Base-by-base conservation (phyloP, 2,329 filamentous ascomycete genomes). In the Camptophora hylomeconis region DNA sequence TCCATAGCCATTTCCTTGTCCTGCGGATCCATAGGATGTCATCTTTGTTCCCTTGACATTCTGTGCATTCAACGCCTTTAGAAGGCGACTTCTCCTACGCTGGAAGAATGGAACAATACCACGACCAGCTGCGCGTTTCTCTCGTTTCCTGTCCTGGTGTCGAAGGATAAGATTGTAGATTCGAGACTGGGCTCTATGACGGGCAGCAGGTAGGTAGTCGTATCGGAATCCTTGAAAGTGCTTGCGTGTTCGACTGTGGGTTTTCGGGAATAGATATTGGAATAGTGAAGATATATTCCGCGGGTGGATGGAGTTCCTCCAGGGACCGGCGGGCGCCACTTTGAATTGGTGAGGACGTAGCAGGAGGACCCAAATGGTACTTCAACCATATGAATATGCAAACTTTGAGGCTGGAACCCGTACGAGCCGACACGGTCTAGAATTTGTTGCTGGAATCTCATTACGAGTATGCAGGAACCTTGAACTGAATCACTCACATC, bases 161-260 rank as follows among this genome's bases (percentile, higher is more conserved):
- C 65, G 63, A 38, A 86, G 59, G 32, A 92, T 64, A 39, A 76
- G 80, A 24, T 67, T 67, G 50, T 89, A 92, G 40, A 93, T 72
- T 32, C 74, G 71, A 20, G 75, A 75, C 55, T 92, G 83, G 6
- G 81, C 58, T 30, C 67, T 64, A 49, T 76, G 72, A 46, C 77
- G 80, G 45, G 81, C 67, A 28, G 65, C 60, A 8, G 82, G 80
- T 14, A 92, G 54, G 4, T 71, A 80, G 44, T 84, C 72, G 65
- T 82, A 70, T 38, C 73, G 80, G 51, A 93, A 73, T 41, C 66
- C 61, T 44, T 75, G 66, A 30, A 89, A 61, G 37, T 67, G 70
- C 35, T 74, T 69, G 28, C 24, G 30, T 44, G 75, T 75, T 42
- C 65, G 69, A 38, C 69, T 64, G 50, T 69, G 69, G 37, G 68